Evolutionary conservation across 140 eudicot species (phyloP).

Genomic region (Oenanthe javanica): DNA sequence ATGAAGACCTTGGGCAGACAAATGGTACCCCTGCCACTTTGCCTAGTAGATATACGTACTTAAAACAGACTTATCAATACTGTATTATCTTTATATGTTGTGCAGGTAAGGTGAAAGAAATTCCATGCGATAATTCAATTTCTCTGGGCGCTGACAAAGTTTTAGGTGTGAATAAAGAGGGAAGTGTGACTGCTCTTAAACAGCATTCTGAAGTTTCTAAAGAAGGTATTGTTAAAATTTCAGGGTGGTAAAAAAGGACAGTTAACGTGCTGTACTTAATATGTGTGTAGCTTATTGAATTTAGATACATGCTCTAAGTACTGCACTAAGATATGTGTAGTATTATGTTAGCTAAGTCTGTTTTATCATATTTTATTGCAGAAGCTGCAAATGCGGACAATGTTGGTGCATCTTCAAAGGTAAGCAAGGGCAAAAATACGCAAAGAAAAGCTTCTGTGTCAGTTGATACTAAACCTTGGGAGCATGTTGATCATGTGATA

Average conservation of each 20-base stretch:
- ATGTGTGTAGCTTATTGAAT: not conserved
- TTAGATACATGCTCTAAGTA: not conserved
- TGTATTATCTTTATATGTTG: too few species aligned
- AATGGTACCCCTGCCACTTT: slow-evolving; percentile 22
- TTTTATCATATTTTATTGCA: slow-evolving; percentile 14
- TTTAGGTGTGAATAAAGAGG: too few species aligned
- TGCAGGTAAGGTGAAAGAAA: too few species aligned
- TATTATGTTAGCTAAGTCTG: not conserved
- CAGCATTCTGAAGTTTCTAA: slow-evolving; percentile 29
- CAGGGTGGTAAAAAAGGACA: not conserved
- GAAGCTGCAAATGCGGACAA: slow-evolving; percentile 28
- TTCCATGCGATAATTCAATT: too few species aligned
- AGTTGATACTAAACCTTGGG: slow-evolving; percentile 66
- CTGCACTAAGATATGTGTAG: not conserved
- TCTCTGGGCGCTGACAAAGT: too few species aligned
- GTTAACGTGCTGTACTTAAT: not conserved
- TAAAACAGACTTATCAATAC: too few species aligned
- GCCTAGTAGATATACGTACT: not conserved
- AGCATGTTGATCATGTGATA: slow-evolving; percentile 87
- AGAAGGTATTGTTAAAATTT: slow-evolving; percentile 35
- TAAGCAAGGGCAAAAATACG: slow-evolving; percentile 45
- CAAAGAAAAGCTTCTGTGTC: slow-evolving; percentile 40
- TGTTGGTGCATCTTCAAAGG: slow-evolving; percentile 35
- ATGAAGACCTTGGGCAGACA: slow-evolving; percentile 20
- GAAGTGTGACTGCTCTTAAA: slow-evolving; percentile 22